phyloP scores from a whole-genome alignment of 805 yeast species.

The Candida berthetii region DNA sequence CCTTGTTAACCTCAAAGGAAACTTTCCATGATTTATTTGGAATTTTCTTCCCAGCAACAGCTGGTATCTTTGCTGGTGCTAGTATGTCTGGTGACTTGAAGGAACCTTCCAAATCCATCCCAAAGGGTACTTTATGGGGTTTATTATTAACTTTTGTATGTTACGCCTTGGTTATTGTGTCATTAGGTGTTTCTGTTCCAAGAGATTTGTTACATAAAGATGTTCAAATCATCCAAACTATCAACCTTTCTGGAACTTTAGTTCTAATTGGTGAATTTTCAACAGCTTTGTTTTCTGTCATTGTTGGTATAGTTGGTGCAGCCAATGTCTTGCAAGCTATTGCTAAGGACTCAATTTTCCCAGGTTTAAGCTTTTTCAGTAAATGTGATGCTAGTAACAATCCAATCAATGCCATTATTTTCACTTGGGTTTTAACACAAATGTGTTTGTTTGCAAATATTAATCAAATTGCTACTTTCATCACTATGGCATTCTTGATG shows the following conservation, averaged over 20 bases:
- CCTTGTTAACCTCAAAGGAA: slow-evolving; percentile 54
- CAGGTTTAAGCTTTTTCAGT: slow-evolving; percentile 63
- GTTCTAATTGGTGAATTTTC: slow-evolving; percentile 87
- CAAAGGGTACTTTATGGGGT: slow-evolving; percentile 90
- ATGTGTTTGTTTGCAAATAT: slow-evolving; percentile 83
- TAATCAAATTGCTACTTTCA: slow-evolving; percentile 89
- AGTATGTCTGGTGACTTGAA: slow-evolving; percentile 94
- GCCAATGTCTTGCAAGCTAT: slow-evolving; percentile 89
- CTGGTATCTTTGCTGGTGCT: slow-evolving; percentile 98
- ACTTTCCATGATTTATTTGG: slow-evolving; percentile 86
- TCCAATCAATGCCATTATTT: slow-evolving; percentile 58
- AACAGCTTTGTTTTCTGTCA: slow-evolving; percentile 85
- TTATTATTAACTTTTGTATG: slow-evolving; percentile 68
- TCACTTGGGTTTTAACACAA: slow-evolving; percentile 83
- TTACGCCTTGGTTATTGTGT: slow-evolving; percentile 73
- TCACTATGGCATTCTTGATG: slow-evolving; percentile 96
- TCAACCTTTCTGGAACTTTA: slow-evolving; percentile 60
- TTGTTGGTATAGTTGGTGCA: slow-evolving; percentile 95
- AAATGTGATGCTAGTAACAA: slow-evolving; percentile 40
- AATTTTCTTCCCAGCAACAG: slow-evolving; percentile 95
- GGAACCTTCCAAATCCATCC: slow-evolving; percentile 84
- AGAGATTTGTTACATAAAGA: slow-evolving; percentile 72
- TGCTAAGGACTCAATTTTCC: slow-evolving; percentile 83
- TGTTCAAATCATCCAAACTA: slow-evolving; percentile 79
- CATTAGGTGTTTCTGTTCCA: slow-evolving; percentile 78